Evolutionary conservation across 768 basidiomycete genomes (phyloP).

Genomic region (Phlebiopsis flavidoalba): DNA sequence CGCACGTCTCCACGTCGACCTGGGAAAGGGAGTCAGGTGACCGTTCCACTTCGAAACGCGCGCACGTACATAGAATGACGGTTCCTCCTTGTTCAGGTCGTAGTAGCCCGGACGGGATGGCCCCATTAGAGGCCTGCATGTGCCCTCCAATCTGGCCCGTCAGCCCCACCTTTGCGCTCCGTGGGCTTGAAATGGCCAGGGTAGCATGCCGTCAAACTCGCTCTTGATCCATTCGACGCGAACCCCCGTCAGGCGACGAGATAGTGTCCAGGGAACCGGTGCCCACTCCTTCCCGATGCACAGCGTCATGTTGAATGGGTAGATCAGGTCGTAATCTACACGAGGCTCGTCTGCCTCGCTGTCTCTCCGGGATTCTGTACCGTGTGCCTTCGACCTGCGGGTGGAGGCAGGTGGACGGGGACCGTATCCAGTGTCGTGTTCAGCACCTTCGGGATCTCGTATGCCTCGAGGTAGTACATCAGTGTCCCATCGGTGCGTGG

Average conservation of each 20-base stretch:
- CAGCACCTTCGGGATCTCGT: conserved; percentile 79
- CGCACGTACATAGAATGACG: conserved; percentile 67
- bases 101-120: conserved; percentile 64
- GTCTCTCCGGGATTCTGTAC: conserved; percentile 24
- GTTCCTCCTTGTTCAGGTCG: conserved; percentile 80
- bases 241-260: conserved; percentile 79
- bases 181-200: conserved; percentile 68
- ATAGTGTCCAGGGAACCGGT: conserved; percentile 89
- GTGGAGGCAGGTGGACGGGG: conserved; percentile 45
- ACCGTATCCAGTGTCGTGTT: conserved; percentile 64
- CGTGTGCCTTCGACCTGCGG: conserved; percentile 36
- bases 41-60: neutral
- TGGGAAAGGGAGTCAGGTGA: conserved; percentile 21
- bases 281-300: conserved; percentile 94
- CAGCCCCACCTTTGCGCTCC: conserved; percentile 21
- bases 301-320: conserved; percentile 64
- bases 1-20: conserved; percentile 72
- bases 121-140: no score
- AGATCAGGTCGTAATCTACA: conserved; percentile 66
- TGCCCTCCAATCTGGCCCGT: conserved; percentile 61
- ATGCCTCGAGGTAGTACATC: conserved; percentile 62
- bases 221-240: conserved; percentile 87
- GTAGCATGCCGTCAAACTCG: conserved; percentile 86
- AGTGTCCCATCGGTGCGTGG: conserved; percentile 80
- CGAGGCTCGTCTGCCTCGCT: conserved; percentile 36